Evolutionary conservation across 2,329 filamentous ascomycete species (phyloP), one percentile per base, ranked within the genome.

Genomic region (Penicillium sp.): DNA sequence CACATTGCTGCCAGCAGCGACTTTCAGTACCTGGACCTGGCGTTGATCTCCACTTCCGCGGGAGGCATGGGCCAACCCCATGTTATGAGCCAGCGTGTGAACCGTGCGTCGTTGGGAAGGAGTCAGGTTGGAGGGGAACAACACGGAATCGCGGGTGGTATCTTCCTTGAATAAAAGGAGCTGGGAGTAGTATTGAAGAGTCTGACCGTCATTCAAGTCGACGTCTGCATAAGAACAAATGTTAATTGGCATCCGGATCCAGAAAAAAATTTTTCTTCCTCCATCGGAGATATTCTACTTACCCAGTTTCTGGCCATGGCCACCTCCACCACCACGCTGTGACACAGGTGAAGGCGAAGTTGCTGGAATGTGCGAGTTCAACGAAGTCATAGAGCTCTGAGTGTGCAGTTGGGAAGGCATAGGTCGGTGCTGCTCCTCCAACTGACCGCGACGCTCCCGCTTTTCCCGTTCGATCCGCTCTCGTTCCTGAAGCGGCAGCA

Each of bases 401-500:
- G 88, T 89, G 65, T 94, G 90, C 57, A 94, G 83, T 67, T 88
- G 85, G 44, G 75, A 69, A 33, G 76, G 76, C 68, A 89, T 87
- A 67, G 78, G 91, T 69, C 92, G 87, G 75, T 99, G 94, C 75
- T 99, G 94, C 75, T 99, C 94, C 75, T 99, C 92, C 12, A 99
- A 83, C 75, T 99, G 94, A 47, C 94, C 94, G 50, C 94, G 87
- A 65, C 94, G 89, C 78, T 97, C 93, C 55, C 94, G 85, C 85
- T 97, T 99, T 76, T 97, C 94, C 6, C 94, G 85, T 75, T 99
- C 94, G 64, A 99, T 97, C 40, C 94, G 85, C 75, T 99, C 94
- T 50, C 94, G 85, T 75, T 97, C 94, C 29, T 92, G 90, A 62
- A 95, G 85, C 1, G 94, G 94, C 5, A 99, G 84, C 94, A 99